Base-by-base conservation (phyloP, 345 rosid genomes). In the Dipteronia sinensis region DNA sequence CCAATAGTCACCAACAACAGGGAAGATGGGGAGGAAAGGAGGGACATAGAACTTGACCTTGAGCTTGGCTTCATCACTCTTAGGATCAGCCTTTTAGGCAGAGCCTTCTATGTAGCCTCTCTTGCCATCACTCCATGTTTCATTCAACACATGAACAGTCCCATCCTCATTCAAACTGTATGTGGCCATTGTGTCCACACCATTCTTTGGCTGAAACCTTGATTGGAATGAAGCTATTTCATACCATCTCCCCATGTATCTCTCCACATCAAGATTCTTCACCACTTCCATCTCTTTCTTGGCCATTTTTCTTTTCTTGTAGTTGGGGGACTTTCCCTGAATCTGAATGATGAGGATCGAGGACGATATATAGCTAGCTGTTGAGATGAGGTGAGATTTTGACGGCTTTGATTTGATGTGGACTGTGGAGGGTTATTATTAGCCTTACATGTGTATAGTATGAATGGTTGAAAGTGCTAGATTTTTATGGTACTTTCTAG, bases 221-320 rank as follows among this genome's bases (percentile, higher is more conserved):
- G 99, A 92, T 0, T 96, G 99, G 78, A 92, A 91, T 20, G 94
- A 90, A 7, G 98, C 98, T 55, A 95, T 91, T 83, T 95, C 99
- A 83, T 95, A 90, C 98, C 98, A 93, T 59, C 97, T 87, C 3
- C 98, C 99, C 97, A 90, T 92, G 88, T 92, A 95, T 40, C 92
- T 84, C 74, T 82, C 64, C 74, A 93, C 1, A 80, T 96, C 97
- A 6, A 96, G 75, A 1, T 85, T 87, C 71, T 76, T 91, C 80
- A 92, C 97, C 79, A 92, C 97, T 72, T 90, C 84, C 95, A 96
- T 95, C 77, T 77, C 83, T 69, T 85, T 89, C 72, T 82, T 80
- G 1, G 86, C 82, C 92, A 87, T 89, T 40, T 63, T 74, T 55
- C 27, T 22, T 15, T 47, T 20, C 3, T 55, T 22, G 8, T 11